phyloP scores from a whole-genome alignment of 2,329 filamentous ascomycete genomes.

The Aspergillus quadrilineatus region DNA sequence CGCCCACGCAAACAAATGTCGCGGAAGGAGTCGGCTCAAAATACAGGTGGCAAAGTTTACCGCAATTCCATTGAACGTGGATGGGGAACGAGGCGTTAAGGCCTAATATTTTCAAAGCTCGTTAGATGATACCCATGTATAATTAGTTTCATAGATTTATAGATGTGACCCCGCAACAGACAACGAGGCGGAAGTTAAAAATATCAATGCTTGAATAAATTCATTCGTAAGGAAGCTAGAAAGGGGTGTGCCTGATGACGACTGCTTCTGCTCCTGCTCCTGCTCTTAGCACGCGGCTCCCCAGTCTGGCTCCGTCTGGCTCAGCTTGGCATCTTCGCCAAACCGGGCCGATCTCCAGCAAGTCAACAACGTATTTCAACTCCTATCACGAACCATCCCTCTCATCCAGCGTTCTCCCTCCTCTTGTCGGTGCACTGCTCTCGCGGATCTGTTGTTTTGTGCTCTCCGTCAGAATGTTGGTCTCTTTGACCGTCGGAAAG shows the following conservation, averaged over 20 bases:
- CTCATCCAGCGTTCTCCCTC: background rate
- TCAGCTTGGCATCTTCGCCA: slow-evolving; percentile 30
- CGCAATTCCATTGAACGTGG: background rate
- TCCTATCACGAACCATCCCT: slow-evolving; percentile 7
- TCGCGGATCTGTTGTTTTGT: slow-evolving; percentile 7
- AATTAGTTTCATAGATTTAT: slow-evolving; percentile 1
- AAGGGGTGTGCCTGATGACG: background rate
- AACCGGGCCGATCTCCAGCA: slow-evolving; percentile 28
- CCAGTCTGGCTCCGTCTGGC: slow-evolving; percentile 8
- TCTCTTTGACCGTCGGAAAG: slow-evolving; percentile 97
- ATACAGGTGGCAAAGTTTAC: background rate
- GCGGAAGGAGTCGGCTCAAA: too few species aligned
- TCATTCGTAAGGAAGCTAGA: background rate
- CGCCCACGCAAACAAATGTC: too few species aligned
- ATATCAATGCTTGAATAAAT: background rate
- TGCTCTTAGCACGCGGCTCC: slow-evolving; percentile 19
- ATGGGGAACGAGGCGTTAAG: background rate
- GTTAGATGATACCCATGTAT: slow-evolving; percentile 12
- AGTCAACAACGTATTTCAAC: slow-evolving; percentile 14
- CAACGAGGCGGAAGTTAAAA: background rate
- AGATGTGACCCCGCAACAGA: background rate
- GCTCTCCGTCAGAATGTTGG: slow-evolving; percentile 66
- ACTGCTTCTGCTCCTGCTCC: background rate
- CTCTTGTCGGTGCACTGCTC: slow-evolving; percentile 9
- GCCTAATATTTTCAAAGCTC: background rate